A percentile compares a stretch with the other conserved stretches of the same genome.
Conservation (phyloP, 176 grass and related monocot genomes). For the Juncus inflexus region DNA sequence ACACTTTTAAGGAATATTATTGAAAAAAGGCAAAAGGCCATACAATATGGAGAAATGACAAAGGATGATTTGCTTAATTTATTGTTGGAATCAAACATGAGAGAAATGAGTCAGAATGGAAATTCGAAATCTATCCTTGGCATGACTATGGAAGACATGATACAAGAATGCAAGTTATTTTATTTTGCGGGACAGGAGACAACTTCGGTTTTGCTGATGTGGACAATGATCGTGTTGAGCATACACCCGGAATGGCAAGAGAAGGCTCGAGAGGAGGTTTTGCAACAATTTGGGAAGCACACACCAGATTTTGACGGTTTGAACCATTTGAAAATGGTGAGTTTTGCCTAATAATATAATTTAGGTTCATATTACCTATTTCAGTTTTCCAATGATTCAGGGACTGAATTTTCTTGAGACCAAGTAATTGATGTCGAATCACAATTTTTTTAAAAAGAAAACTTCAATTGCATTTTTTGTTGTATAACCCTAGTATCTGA, state of each 20-base stretch:
- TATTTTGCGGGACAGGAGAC: constrained; percentile 66
- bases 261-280: constrained; percentile 21
- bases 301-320: constrained; percentile 47
- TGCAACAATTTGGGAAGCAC: constrained; percentile 14
- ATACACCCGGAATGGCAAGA: constrained; percentile 29
- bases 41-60: constrained; percentile 22
- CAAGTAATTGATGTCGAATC: background rate
- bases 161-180: constrained; percentile 56
- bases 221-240: constrained; percentile 32
- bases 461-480: background rate
- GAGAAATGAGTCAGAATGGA: constrained; percentile 11
- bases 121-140: constrained; percentile 21
- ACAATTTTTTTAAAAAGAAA: background rate
- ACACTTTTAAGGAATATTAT: constrained; percentile 38
- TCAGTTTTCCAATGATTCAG: background rate
- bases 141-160: constrained; percentile 51
- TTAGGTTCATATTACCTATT: background rate
- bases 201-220: constrained; percentile 26
- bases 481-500: too few relatives aligned
- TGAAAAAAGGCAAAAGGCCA: constrained; percentile 31
- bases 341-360: background rate
- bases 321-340: constrained; percentile 50
- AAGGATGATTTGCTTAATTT: constrained; percentile 41
- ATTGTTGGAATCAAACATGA: constrained; percentile 48
- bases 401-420: background rate